Conservation (phyloP, 1,139 yeast genomes). For the Pichiaceae sp. region DNA sequence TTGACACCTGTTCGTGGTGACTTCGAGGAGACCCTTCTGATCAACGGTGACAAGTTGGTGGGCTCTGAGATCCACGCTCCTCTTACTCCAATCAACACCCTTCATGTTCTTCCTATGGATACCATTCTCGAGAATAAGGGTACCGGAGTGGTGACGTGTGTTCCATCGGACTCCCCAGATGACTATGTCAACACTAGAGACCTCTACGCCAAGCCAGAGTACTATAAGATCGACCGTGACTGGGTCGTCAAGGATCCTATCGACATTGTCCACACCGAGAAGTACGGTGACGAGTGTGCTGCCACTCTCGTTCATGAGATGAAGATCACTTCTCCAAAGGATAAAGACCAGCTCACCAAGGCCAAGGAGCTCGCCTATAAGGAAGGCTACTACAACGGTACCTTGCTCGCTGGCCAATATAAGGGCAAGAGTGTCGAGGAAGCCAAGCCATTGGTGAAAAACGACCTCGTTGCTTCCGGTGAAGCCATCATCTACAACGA, state of each 20-base stretch:
- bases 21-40: slow-evolving; percentile 48
- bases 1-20: slow-evolving; percentile 84
- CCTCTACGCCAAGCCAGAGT: slow-evolving; percentile 83
- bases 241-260: slow-evolving; percentile 79
- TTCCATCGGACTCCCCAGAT: slow-evolving; percentile 97
- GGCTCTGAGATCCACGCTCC: slow-evolving; percentile 91
- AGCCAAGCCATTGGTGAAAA: slow-evolving; percentile 83
- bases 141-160: slow-evolving; percentile 98
- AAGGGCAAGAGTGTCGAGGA: slow-evolving; percentile 83
- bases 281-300: slow-evolving; percentile 87
- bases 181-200: slow-evolving; percentile 84
- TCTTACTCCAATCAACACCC: slow-evolving; percentile 56
- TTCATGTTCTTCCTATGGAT: slow-evolving; percentile 94
- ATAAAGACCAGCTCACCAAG: slow-evolving; percentile 71
- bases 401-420: slow-evolving; percentile 71
- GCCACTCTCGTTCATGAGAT: slow-evolving; percentile 75
- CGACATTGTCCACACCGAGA: slow-evolving; percentile 70
- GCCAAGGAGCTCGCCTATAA: slow-evolving; percentile 95
- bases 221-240: slow-evolving; percentile 72
- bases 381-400: slow-evolving; percentile 93
- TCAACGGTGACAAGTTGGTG: slow-evolving; percentile 67
- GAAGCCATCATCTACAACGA: slow-evolving; percentile 87
- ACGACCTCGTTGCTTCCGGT: slow-evolving; percentile 68
- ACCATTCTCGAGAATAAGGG: slow-evolving; percentile 92
- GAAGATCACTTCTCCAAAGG: slow-evolving; percentile 94